phyloP scores from a whole-genome alignment of 129 eudicot genomes.

The Flaveria sonorensis region DNA sequence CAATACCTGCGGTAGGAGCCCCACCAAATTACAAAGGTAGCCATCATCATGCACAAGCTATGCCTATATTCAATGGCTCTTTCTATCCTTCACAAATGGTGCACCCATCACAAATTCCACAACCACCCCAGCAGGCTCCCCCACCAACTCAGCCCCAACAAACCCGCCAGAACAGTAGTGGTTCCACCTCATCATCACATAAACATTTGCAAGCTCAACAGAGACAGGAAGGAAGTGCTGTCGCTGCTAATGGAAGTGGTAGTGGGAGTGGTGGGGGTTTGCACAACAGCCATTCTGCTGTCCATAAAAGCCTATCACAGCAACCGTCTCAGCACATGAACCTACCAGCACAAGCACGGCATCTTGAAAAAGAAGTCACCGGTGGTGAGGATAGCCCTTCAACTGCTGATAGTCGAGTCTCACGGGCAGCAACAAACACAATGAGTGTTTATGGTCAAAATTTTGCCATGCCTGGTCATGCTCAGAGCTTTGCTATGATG shows the following conservation, averaged over 20 bases:
- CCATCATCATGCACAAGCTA: conserved; percentile 63
- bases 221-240: conserved; percentile 58
- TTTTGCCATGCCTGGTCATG: conserved; percentile 70
- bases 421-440: conserved; percentile 48
- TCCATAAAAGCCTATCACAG: conserved; percentile 60
- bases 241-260: conserved; percentile 54
- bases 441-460: conserved; percentile 74
- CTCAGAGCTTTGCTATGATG: conserved; percentile 66
- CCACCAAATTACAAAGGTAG: conserved; percentile 69
- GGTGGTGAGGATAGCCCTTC: conserved; percentile 83
- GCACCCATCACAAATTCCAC: conserved; percentile 86
- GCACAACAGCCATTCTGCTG: conserved; percentile 51
- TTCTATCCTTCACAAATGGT: conserved; percentile 84
- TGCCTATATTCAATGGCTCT: conserved; percentile 80
- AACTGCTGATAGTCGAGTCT: conserved; percentile 62
- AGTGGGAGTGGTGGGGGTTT: conserved; percentile 45
- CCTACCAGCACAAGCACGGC: conserved; percentile 46
- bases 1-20: conserved; percentile 78
- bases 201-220: conserved; percentile 82
- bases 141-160: conserved; percentile 52
- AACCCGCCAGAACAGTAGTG: conserved; percentile 63
- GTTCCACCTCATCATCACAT: conserved; percentile 69
- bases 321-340: conserved; percentile 46
- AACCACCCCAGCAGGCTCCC: conserved; percentile 42
- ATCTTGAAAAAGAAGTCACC: conserved; percentile 55